Base-by-base conservation (phyloP, 495 filamentous ascomycete genomes). In the Talaromyces thailandensis region DNA sequence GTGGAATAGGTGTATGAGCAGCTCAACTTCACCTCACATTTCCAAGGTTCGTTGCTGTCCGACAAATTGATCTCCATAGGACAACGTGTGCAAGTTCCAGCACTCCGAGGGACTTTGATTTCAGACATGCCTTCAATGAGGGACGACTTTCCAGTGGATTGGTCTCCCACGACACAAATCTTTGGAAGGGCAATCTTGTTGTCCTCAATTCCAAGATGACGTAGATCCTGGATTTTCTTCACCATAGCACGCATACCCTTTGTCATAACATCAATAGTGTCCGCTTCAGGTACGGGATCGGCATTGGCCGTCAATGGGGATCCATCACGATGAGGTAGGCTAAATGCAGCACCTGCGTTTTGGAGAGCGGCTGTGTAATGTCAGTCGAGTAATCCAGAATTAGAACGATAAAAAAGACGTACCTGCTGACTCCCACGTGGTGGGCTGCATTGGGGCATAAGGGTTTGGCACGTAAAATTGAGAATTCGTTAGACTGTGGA, bases 121-220 rank as follows among this genome's bases (percentile, higher is more conserved):
- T 86, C 88, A 1, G 87, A 86, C 35, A 94, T 85, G 0, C 86
- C 88, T 29, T 91, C 89, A 70, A 96, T 91, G 0, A 95, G 72
- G 2, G 87, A 91, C 3, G 83, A 87, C 65, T 96, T 96, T 0
- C 91, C 91, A 0, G 90, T 84, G 3, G 82, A 86, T 64, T 95
- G 91, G 61, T 94, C 90, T 1, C 91, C 91, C 1, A 93, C 84
- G 0, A 92, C 82, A 12, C 89, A 88, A 16, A 94, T 81, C 64
- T 90, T 90, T 0, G 91, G 90, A 0, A 94, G 73, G 2, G 79
- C 79, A 0, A 87, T 84, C 0, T 85, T 79, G 26, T 79, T 80
- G 48, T 80, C 74, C 28, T 82, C 80, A 7, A 82, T 79, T 0
- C 80, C 80, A 2, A 82, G 65, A 35, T 80, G 72, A 8, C 76